Evolutionary conservation across 2,329 filamentous ascomycete genomes (phyloP), one percentile per base, ranked within the genome.

Genomic region (Colletotrichum sp.): DNA sequence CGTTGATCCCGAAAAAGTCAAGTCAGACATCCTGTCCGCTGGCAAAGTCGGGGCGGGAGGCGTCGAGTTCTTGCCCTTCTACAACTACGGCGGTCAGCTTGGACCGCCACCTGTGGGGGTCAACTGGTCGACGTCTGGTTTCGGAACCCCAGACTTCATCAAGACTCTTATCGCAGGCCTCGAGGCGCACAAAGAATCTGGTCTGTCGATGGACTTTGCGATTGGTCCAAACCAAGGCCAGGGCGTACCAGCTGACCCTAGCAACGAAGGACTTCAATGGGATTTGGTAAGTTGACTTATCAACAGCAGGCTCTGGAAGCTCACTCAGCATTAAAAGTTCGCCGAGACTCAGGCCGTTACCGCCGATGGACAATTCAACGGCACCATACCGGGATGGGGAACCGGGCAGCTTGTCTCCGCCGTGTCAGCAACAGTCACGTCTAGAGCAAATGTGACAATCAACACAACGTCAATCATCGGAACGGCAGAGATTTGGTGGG

Each of bases 191-290:
- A 30, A 74, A 4, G 83, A 87, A 0, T 74, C 82, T 21, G 84
- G 81, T 0, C 60, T 89, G 12, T 71, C 85, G 6, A 83, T 90
- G 78, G 88, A 90, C 76, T 87, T 88, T 78, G 81, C 85, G 0
- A 64, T 89, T 2, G 88, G 88, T 0, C 85, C 88, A 0, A 88
- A 88, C 75, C 86, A 88, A 78, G 89, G 88, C 6, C 83, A 85
- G 62, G 88, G 88, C 16, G 86, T 88, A 5, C 88, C 88, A 1
- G 83, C 85, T 1, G 77, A 79, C 1, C 71, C 76, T 1, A 78
- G 81, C 26, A 80, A 83, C 62, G 82, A 84, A 7, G 86, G 85
- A 1, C 79, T 85, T 12, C 75, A 80, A 69, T 84, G 80, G 81
- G 79, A 86, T 71, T 64, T 87, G 72, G 66, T 74, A 63, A 57